Conservation (phyloP, 257 asterid species). For the Jaltomata sinuosa region DNA sequence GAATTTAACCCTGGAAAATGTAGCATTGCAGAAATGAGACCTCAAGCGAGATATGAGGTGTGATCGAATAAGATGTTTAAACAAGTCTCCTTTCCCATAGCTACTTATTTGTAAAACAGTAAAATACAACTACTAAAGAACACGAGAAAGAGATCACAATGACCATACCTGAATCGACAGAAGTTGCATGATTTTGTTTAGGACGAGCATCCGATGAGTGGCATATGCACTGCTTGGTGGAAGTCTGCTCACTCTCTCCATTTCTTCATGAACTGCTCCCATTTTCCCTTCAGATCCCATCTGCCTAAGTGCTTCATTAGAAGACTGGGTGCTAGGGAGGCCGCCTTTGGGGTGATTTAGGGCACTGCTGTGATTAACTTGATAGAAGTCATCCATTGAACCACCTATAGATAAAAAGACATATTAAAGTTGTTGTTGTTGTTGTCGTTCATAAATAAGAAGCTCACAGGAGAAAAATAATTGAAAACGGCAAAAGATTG, state of each 20-base stretch:
- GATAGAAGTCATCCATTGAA: constrained; percentile 7
- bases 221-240: constrained; percentile 66
- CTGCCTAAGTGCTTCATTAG: constrained; percentile 9
- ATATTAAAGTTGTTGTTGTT: no score
- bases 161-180: constrained; percentile 44
- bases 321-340: constrained; percentile 7
- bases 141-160: background rate
- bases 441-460: no score
- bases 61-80: background rate
- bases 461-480: background rate
- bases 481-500: background rate
- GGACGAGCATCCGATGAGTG: constrained; percentile 59
- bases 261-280: constrained; percentile 48
- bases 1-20: background rate
- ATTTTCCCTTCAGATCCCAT: constrained; percentile 35
- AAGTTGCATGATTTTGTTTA: constrained; percentile 56
- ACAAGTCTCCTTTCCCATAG: background rate
- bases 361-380: constrained; percentile 4
- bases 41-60: background rate
- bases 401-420: background rate
- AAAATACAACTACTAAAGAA: background rate
- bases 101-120: background rate
- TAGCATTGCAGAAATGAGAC: background rate
- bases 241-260: constrained; percentile 36
- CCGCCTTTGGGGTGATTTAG: constrained; percentile 10